Evolutionary conservation across 2,329 filamentous ascomycete species (phyloP).

Genomic region (Xylaria sp.): DNA sequence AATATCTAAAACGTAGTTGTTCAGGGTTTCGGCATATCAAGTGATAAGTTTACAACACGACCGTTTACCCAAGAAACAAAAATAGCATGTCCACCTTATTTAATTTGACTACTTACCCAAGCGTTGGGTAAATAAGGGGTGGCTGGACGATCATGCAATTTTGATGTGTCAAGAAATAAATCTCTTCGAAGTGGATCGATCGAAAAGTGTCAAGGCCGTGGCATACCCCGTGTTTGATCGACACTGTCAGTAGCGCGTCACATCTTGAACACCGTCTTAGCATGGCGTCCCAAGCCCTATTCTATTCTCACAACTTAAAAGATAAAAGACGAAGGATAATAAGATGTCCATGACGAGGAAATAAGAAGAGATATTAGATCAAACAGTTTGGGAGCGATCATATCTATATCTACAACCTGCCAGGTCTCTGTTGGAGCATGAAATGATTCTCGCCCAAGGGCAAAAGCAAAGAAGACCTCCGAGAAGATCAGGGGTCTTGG

Average conservation of each 20-base stretch:
- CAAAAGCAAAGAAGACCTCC: constrained; percentile 35
- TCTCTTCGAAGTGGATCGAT: constrained; percentile 18
- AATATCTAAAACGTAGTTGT: not conserved
- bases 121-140: not conserved
- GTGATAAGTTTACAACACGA: no score
- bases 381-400: not conserved
- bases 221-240: constrained; percentile 28
- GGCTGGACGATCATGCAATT: constrained; percentile 35
- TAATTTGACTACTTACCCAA: not conserved
- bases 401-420: not conserved
- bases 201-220: constrained; percentile 31
- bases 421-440: not conserved
- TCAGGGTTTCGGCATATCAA: not conserved
- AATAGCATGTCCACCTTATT: no score
- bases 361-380: not conserved
- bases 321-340: not conserved
- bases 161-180: constrained; percentile 36
- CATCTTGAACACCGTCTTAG: constrained; percentile 6
- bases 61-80: not conserved
- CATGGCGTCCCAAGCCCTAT: not conserved
- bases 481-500: constrained; percentile 47
- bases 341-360: not conserved
- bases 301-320: not conserved
- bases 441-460: not conserved
- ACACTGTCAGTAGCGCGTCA: constrained; percentile 25